Percentiles rank a stretch among this genome's conserved stretches.
Evolutionary conservation across 2,329 filamentous ascomycete species (phyloP).

Genomic region (Daldinia sp.): DNA sequence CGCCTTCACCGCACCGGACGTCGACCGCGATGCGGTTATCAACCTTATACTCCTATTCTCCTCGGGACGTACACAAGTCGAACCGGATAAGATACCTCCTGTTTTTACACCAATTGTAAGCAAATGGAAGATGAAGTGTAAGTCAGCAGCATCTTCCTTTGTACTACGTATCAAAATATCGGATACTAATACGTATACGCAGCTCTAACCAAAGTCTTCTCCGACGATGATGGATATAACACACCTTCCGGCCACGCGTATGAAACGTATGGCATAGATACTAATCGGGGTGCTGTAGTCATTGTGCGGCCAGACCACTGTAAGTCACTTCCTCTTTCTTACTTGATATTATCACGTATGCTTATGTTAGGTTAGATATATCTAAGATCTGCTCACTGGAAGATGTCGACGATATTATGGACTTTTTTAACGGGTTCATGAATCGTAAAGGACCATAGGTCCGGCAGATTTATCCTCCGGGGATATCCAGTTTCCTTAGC

Average conservation of each 20-base stretch:
- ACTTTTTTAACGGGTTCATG: conserved; percentile 47
- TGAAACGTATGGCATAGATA: conserved; percentile 65
- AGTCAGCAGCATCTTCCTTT: conserved; percentile 24
- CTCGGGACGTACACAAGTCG: conserved; percentile 60
- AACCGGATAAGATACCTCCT: conserved; percentile 65
- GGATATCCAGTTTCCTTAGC: no score
- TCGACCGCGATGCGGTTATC: conserved; percentile 66
- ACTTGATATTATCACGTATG: not conserved
- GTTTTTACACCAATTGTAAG: conserved; percentile 69
- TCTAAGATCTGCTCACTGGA: conserved; percentile 44
- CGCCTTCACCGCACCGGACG: conserved; percentile 57
- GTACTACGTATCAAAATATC: not conserved
- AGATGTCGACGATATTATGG: conserved; percentile 30
- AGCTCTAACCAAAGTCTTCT: conserved; percentile 71
- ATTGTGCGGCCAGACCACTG: conserved; percentile 73
- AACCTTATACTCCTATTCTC: conserved; percentile 67
- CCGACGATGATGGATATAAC: conserved; percentile 67
- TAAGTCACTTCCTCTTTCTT: conserved; percentile 52
- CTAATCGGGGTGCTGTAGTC: conserved; percentile 59
- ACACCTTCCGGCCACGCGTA: conserved; percentile 69
- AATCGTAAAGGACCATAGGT: not conserved
- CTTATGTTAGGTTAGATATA: conserved; percentile 43
- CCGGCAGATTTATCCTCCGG: not conserved
- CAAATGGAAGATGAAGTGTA: conserved; percentile 67
- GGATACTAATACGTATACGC: not conserved